Evolutionary conservation across 257 asterid species (phyloP).

Genomic region (Handroanthus guayacan): DNA sequence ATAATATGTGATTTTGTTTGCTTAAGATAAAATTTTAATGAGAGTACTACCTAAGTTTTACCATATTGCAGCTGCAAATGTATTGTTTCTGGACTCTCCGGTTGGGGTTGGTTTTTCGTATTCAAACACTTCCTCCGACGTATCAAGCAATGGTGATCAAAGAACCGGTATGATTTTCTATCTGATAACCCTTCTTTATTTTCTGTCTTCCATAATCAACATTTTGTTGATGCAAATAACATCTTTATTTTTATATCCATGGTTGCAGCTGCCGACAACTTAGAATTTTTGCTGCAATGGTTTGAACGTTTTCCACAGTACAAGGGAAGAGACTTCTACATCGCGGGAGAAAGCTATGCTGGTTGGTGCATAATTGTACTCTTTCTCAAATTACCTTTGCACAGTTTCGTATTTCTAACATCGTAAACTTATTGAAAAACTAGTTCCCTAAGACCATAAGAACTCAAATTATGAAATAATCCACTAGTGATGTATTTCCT

Average conservation of each 20-base stretch:
- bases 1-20: constrained; percentile 18
- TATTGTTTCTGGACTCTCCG: constrained; percentile 91
- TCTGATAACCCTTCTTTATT: neutral
- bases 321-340: constrained; percentile 81
- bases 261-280: constrained; percentile 82
- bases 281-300: constrained; percentile 76
- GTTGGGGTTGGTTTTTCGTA: constrained; percentile 97
- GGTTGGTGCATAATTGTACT: constrained; percentile 53
- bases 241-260: constrained; percentile 34
- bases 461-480: neutral
- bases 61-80: constrained; percentile 75
- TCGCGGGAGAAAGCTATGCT: constrained; percentile 95
- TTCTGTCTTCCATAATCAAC: constrained; percentile 15
- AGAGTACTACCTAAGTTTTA: constrained; percentile 28
- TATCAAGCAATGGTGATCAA: constrained; percentile 74
- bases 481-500: neutral
- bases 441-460: neutral
- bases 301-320: constrained; percentile 90
- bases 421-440: neutral
- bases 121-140: constrained; percentile 85
- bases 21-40: neutral
- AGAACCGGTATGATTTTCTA: constrained; percentile 71
- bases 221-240: constrained; percentile 21
- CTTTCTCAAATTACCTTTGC: constrained; percentile 21
- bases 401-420: neutral